Evolutionary conservation across 768 basidiomycete species (phyloP).

Genomic region (Podaxis sp.): DNA sequence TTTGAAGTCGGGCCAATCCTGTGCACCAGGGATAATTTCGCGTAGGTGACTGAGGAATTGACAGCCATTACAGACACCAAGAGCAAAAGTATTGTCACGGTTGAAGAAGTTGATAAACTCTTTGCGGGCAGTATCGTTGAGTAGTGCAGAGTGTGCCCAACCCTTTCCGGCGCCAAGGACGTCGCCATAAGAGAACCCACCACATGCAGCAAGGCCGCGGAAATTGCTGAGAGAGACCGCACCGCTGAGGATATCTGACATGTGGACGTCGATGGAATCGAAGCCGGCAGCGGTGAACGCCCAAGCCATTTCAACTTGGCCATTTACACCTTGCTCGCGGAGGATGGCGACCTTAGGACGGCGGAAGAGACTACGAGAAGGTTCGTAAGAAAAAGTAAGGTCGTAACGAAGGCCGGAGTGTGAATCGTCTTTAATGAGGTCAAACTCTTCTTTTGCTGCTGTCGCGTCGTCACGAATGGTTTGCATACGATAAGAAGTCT

Average conservation of each 20-base stretch:
- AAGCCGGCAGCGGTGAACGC: constrained; percentile 93
- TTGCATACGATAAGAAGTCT: constrained; percentile 94
- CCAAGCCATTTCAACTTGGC: constrained; percentile 98
- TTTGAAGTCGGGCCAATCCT: constrained; percentile 89
- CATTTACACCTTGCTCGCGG: constrained; percentile 98
- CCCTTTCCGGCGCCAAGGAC: constrained; percentile 97
- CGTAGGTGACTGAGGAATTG: constrained; percentile 91
- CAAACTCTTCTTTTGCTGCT: constrained; percentile 78
- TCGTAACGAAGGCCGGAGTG: constrained; percentile 71
- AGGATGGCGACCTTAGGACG: constrained; percentile 92
- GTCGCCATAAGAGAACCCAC: constrained; percentile 98
- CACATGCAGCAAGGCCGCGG: constrained; percentile 91
- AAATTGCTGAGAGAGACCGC: constrained; percentile 58
- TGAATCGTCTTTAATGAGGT: constrained; percentile 57
- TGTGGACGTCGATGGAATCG: constrained; percentile 94
- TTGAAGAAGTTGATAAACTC: constrained; percentile 84
- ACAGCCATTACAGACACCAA: constrained; percentile 98
- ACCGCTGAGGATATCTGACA: constrained; percentile 91
- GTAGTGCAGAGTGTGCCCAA: constrained; percentile 94
- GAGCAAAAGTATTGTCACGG: constrained; percentile 76
- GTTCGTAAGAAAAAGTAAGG: constrained; percentile 52
- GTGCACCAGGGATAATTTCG: constrained; percentile 84
- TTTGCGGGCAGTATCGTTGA: constrained; percentile 68
- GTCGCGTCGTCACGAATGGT: constrained; percentile 76
- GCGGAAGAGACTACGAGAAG: constrained; percentile 32